These are phyloP conservation scores for Cryptococcus depauperatus DNA, from an alignment of 1,284 basidiomycete genomes.

Conservation along the genomic window DNA sequence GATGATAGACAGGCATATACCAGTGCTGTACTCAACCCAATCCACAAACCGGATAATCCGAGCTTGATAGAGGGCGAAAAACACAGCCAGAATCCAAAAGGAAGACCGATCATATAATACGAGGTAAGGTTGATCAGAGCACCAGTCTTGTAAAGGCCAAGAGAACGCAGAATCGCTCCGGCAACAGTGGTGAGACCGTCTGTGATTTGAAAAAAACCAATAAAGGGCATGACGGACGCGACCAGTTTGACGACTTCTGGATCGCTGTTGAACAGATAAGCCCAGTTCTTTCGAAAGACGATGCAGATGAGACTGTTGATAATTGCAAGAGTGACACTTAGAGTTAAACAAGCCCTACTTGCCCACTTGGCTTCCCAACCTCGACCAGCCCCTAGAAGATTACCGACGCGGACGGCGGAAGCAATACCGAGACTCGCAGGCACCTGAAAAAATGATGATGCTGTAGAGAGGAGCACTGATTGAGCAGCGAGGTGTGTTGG, in stretches of 20 bases:
- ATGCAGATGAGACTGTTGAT: slow-evolving; percentile 62
- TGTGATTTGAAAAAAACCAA: slow-evolving; percentile 61
- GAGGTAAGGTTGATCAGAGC: slow-evolving; percentile 48
- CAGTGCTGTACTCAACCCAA: slow-evolving; percentile 47
- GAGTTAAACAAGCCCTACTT: slow-evolving; percentile 55
- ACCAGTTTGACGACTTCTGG: slow-evolving; percentile 56
- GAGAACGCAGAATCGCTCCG: slow-evolving; percentile 65
- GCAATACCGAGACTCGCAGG: slow-evolving; percentile 75
- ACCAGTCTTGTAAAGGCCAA: slow-evolving; percentile 55
- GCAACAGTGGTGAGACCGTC: slow-evolving; percentile 65
- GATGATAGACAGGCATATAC: slow-evolving; percentile 40
- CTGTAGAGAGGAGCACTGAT: slow-evolving; percentile 50
- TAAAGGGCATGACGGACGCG: slow-evolving; percentile 59
- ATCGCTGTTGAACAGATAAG: slow-evolving; percentile 76
- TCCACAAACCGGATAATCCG: slow-evolving; percentile 47
- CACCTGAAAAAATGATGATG: slow-evolving; percentile 72
- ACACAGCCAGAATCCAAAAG: slow-evolving; percentile 47
- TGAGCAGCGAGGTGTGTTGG: slow-evolving; percentile 50
- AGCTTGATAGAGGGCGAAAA: slow-evolving; percentile 37
- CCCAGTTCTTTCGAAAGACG: slow-evolving; percentile 65
- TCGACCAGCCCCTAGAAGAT: slow-evolving; percentile 66
- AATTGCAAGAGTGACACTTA: slow-evolving; percentile 54
- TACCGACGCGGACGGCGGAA: slow-evolving; percentile 74
- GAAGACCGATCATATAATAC: slow-evolving; percentile 49
- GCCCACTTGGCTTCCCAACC: slow-evolving; percentile 59